Percentiles rank a stretch among this genome's conserved stretches.
These are phyloP conservation scores for Didymella pinodella DNA, from an alignment of 2,329 filamentous ascomycete species.

Conservation along the genomic window DNA sequence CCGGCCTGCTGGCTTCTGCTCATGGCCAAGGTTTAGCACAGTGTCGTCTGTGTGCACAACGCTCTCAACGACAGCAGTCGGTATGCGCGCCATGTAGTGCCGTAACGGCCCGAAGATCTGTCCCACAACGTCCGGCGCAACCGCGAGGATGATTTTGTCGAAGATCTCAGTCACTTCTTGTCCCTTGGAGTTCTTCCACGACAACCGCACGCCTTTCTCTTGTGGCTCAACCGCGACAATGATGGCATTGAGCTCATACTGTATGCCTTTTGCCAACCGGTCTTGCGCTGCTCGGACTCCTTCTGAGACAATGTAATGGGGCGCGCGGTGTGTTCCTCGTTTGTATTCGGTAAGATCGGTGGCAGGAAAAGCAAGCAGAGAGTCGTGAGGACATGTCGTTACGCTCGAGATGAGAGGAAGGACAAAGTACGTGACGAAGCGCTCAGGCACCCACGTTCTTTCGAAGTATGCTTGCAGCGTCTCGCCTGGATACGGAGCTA, in stretches of 20 bases:
- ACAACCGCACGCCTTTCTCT: slow-evolving; percentile 41
- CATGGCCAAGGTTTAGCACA: slow-evolving; percentile 14
- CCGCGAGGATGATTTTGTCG: slow-evolving; percentile 63
- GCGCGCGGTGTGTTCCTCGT: slow-evolving; percentile 55
- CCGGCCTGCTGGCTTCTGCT: background rate
- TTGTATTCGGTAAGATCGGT: slow-evolving; percentile 63
- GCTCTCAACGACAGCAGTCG: slow-evolving; percentile 59
- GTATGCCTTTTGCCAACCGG: slow-evolving; percentile 54
- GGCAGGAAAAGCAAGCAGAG: slow-evolving; percentile 62
- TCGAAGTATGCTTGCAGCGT: slow-evolving; percentile 59
- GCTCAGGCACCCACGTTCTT: slow-evolving; percentile 60
- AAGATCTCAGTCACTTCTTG: slow-evolving; percentile 50
- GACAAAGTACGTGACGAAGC: slow-evolving; percentile 60
- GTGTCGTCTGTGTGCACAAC: slow-evolving; percentile 55
- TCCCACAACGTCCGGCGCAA: slow-evolving; percentile 63
- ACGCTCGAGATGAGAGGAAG: slow-evolving; percentile 64
- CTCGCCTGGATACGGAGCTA: slow-evolving; percentile 55
- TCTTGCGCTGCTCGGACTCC: slow-evolving; percentile 61
- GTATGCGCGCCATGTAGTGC: slow-evolving; percentile 54
- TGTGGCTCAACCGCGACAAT: slow-evolving; percentile 50
- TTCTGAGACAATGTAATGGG: slow-evolving; percentile 61
- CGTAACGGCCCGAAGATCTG: slow-evolving; percentile 57
- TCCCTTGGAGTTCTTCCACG: slow-evolving; percentile 42
- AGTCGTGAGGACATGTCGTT: slow-evolving; percentile 62
- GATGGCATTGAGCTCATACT: slow-evolving; percentile 53